Evolutionary conservation across 2,329 filamentous ascomycete species (phyloP).

Genomic region (Colletotrichum lindemuthianum): DNA sequence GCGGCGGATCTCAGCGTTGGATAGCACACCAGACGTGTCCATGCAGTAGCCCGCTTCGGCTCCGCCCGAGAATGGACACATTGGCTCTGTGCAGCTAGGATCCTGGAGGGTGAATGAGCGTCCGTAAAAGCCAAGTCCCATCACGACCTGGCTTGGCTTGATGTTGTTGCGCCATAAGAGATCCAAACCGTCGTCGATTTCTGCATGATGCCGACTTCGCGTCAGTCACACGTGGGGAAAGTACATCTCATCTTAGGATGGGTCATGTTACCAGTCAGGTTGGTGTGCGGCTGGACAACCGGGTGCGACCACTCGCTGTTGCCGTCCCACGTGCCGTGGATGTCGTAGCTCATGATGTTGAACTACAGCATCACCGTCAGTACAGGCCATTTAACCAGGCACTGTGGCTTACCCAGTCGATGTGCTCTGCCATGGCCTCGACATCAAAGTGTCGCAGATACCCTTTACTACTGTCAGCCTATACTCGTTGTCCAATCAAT

Average conservation of each 20-base stretch:
- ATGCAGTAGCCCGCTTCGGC: conserved; percentile 38
- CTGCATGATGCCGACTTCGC: conserved; percentile 32
- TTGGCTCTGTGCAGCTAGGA: conserved; percentile 30
- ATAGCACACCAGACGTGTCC: conserved; percentile 37
- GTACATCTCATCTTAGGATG: neutral
- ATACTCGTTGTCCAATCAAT: neutral
- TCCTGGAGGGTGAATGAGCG: conserved; percentile 32
- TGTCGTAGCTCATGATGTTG: conserved; percentile 48
- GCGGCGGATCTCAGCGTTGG: conserved; percentile 34
- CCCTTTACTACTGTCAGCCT: conserved; percentile 1
- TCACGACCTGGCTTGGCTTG: conserved; percentile 48
- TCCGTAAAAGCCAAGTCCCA: conserved; percentile 55
- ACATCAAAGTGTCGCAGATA: conserved; percentile 40
- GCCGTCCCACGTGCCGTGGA: conserved; percentile 51
- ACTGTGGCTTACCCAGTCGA: conserved; percentile 5
- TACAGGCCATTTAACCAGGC: neutral
- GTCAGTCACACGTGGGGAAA: neutral
- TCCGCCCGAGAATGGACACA: conserved; percentile 37
- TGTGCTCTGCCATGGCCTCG: neutral
- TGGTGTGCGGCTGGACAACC: conserved; percentile 39
- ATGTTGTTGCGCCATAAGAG: conserved; percentile 54
- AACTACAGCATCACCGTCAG: conserved; percentile 30
- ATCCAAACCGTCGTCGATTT: conserved; percentile 50
- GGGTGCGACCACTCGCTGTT: conserved; percentile 40
- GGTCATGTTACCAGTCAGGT: neutral